Evolutionary conservation across 768 basidiomycete species (phyloP).

Genomic region (Mrakia hoshinonis): DNA sequence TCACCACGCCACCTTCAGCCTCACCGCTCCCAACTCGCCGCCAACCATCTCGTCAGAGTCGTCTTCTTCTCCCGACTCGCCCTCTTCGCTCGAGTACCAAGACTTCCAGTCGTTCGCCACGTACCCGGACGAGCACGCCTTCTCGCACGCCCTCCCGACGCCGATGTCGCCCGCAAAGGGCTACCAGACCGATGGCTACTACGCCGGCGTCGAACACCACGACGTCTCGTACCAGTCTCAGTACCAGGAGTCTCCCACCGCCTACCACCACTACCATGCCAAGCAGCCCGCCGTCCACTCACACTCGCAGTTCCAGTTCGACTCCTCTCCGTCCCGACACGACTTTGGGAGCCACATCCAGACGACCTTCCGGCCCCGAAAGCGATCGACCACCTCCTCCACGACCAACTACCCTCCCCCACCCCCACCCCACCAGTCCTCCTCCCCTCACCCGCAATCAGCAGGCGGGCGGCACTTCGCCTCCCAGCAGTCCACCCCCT

Average conservation of each 20-base stretch:
- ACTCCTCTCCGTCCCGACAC: neutral
- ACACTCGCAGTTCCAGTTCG: neutral
- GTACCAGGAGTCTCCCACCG: neutral
- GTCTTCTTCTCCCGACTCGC: neutral
- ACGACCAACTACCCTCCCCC: neutral
- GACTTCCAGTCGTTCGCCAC: neutral
- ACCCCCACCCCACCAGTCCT: neutral
- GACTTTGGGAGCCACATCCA: neutral
- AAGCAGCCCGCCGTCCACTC: neutral
- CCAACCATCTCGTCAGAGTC: slow-evolving; percentile 14
- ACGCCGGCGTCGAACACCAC: neutral
- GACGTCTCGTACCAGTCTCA: neutral
- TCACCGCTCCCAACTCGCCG: neutral
- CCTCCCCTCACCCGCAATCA: neutral
- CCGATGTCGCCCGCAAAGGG: neutral
- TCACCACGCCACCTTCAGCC: neutral
- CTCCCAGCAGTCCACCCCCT: neutral
- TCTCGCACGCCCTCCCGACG: neutral
- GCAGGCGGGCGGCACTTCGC: neutral
- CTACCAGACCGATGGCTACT: neutral
- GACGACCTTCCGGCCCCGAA: neutral
- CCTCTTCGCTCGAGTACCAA: neutral
- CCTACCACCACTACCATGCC: neutral
- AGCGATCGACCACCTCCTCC: neutral
- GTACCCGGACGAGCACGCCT: neutral